phyloP scores from a whole-genome alignment of 768 basidiomycete genomes.

The Pulveroboletus sp. region DNA sequence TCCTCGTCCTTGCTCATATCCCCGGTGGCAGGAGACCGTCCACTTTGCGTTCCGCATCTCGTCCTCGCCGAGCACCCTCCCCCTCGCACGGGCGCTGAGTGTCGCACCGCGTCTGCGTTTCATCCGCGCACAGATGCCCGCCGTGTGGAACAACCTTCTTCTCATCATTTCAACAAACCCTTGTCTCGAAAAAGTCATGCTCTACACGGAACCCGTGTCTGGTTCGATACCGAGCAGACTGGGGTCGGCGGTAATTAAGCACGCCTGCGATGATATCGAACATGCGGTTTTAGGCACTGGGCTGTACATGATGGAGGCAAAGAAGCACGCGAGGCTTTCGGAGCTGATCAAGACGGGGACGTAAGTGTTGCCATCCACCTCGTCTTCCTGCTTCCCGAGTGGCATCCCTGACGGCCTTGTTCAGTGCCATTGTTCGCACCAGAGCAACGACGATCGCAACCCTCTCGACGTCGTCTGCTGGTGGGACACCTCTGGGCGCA shows the following conservation, averaged over 20 bases:
- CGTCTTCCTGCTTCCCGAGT: conserved; percentile 5
- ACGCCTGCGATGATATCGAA: conserved; percentile 14
- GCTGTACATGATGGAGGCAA: conserved; percentile 57
- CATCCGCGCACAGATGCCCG: conserved; percentile 53
- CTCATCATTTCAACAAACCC: conserved; percentile 50
- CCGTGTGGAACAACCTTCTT: conserved; percentile 56
- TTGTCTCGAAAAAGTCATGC: conserved; percentile 45
- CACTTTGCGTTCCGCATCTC: conserved; percentile 58
- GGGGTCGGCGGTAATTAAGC: conserved; percentile 11
- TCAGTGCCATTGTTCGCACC: conserved; percentile 35
- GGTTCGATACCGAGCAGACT: conserved; percentile 8
- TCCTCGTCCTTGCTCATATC: not conserved
- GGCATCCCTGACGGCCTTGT: not conserved
- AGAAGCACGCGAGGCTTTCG: conserved; percentile 46
- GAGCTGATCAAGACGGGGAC: conserved; percentile 58
- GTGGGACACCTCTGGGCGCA: conserved; percentile 40
- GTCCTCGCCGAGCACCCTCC: conserved; percentile 28
- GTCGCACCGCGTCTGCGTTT: conserved; percentile 44
- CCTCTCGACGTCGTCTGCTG: conserved; percentile 10
- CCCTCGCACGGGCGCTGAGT: conserved; percentile 37
- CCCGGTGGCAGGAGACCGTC: conserved; percentile 46
- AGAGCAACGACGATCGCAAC: conserved; percentile 32
- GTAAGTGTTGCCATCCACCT: conserved; percentile 28
- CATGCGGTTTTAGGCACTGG: conserved; percentile 45
- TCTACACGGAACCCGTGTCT: conserved; percentile 23